phyloP scores from a whole-genome alignment of 2,329 filamentous ascomycete species.

The Aureobasidium leucospermi region DNA sequence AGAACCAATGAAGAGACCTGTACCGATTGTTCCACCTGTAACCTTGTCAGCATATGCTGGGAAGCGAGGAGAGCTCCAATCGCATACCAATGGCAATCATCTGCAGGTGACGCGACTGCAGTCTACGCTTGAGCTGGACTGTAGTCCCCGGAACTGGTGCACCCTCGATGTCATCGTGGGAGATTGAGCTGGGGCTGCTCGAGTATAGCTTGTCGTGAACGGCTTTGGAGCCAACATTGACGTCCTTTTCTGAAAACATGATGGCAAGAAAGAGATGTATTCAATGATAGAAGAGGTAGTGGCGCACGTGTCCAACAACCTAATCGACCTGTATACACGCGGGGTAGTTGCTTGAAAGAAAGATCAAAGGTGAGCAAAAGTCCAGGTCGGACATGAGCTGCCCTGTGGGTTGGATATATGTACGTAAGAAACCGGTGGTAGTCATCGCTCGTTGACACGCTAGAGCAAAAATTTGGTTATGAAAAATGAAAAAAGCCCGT shows the following conservation, averaged over 20 bases:
- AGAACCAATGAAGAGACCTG: constrained; percentile 35
- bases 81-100: constrained; percentile 30
- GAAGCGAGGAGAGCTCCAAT: neutral
- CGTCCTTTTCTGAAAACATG: constrained; percentile 10
- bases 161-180: constrained; percentile 10
- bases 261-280: neutral
- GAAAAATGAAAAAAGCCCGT: constrained; percentile 10
- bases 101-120: constrained; percentile 30
- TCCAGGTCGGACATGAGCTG: constrained; percentile 8
- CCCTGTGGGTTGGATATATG: constrained; percentile 8
- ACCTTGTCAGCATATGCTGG: neutral
- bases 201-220: neutral
- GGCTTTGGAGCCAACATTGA: neutral
- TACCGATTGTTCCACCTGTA: constrained; percentile 26
- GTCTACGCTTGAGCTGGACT: constrained; percentile 27
- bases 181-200: neutral
- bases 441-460: constrained; percentile 11
- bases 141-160: constrained; percentile 19
- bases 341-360: neutral
- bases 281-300: neutral
- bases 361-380: neutral
- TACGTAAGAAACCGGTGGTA: constrained; percentile 10
- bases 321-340: constrained; percentile 6
- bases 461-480: constrained; percentile 11
- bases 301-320: constrained; percentile 2